Conservation (phyloP, 805 yeast genomes). For the Teunomyces panamensis region DNA sequence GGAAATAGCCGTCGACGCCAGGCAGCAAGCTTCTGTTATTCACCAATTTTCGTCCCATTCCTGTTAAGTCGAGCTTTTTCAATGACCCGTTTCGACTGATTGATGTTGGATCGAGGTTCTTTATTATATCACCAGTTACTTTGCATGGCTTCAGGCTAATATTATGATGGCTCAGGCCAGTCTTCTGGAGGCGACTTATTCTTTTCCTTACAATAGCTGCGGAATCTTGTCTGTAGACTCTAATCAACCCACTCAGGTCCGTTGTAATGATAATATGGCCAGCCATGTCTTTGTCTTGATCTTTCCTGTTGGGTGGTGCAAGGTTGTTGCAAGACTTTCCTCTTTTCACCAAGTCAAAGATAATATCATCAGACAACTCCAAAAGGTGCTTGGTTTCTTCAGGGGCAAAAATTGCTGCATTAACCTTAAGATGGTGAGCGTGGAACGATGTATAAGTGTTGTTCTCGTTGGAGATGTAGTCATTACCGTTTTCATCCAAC, state of each 20-base stretch:
- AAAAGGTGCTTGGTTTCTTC: constrained; percentile 58
- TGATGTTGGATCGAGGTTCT: neutral
- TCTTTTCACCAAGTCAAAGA: constrained; percentile 55
- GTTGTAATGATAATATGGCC: constrained; percentile 69
- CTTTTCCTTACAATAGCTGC: constrained; percentile 43
- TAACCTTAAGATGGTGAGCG: constrained; percentile 72
- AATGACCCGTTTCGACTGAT: neutral
- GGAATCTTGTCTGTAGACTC: constrained; percentile 79
- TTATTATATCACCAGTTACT: neutral
- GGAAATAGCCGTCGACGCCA: neutral
- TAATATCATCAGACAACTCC: constrained; percentile 73
- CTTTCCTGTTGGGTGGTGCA: constrained; percentile 7
- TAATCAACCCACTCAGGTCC: constrained; percentile 67
- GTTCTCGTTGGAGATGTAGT: constrained; percentile 46
- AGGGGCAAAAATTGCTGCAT: constrained; percentile 79
- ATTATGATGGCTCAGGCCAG: neutral
- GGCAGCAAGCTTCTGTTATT: constrained; percentile 1
- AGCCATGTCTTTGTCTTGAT: neutral
- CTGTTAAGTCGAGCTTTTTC: neutral
- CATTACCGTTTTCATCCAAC: constrained; percentile 19
- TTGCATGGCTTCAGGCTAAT: neutral
- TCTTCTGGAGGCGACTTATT: constrained; percentile 12
- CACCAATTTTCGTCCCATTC: neutral
- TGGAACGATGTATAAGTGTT: constrained; percentile 67
- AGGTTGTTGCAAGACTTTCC: constrained; percentile 11